A percentile compares a stretch with the other conserved stretches of the same genome.
phyloP scores from a whole-genome alignment of 345 rosid genomes.

The Melaleuca alternifolia region DNA sequence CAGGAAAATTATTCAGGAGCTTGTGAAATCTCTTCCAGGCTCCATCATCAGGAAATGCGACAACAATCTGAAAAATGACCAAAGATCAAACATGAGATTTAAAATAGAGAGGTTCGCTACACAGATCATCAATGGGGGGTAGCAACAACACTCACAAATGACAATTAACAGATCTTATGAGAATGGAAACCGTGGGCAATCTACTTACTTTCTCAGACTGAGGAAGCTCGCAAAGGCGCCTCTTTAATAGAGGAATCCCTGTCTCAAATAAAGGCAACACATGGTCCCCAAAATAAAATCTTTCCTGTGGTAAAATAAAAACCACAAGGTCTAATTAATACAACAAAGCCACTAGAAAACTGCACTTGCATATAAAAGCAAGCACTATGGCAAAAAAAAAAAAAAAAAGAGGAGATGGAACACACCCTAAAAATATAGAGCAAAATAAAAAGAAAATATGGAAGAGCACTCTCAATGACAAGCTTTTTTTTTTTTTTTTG shows the following conservation, averaged over 20 bases:
- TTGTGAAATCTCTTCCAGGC: constrained; percentile 99
- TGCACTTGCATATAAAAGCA: not conserved
- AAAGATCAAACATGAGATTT: not conserved
- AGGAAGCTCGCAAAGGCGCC: constrained; percentile 74
- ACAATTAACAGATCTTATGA: not conserved
- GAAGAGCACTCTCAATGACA: not conserved
- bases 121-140: not conserved
- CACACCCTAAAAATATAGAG: not conserved
- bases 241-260: constrained; percentile 84
- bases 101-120: not conserved
- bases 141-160: not conserved
- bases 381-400: not conserved
- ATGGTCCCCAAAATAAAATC: constrained; percentile 92
- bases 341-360: not conserved
- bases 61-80: constrained; percentile 41
- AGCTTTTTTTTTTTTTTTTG: no score
- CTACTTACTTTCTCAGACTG: constrained; percentile 56
- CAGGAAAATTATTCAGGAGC: constrained; percentile 72
- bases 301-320: constrained; percentile 45
- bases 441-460: not conserved
- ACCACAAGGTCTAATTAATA: not conserved
- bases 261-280: constrained; percentile 97
- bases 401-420: not conserved
- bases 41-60: constrained; percentile 99
- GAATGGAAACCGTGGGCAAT: not conserved